Evolutionary conservation across 139 green algal genomes (phyloP), one percentile per base, ranked within the genome.

Genomic region (Coelastrella sp.): DNA sequence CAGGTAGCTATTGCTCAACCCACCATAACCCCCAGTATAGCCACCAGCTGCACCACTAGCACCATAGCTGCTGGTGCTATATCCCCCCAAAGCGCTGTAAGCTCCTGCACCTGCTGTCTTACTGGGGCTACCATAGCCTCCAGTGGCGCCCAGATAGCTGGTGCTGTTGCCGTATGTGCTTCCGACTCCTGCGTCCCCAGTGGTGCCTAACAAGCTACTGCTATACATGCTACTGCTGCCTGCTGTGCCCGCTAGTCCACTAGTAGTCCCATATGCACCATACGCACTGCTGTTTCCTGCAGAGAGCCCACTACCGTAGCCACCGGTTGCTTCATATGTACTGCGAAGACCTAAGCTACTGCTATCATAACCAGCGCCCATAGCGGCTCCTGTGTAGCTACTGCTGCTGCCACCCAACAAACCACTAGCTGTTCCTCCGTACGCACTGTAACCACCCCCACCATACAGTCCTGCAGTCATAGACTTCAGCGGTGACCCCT

Each of bases 261-360:
- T 32, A 64, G 64, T 87, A 64, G 56, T 54, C 5, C 32, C 82
- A 61, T 64, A 79, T 22, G 56, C 56, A 68, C 78, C 59, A 61
- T 84, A 84, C 5, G 78, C 5, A 16, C 76, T 83, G 56, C 79
- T 73, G 57, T 19, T 85, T 56, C 80, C 60, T 22, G 22, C 60
- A 10, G 60, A 56, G 6, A 76, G 68, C 68, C 14, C 68, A 32
- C 16, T 32, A n/a, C 68, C 17, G 5, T 23, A 61, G 3, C 22
- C 59, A 10, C 80, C 80, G 23, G 59, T 59, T 64, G 17, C 76
- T 64, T 8, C 71, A 77, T 32, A 22, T 3, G 32, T 10, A 59
- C 80, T 58, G 80, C 80, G 58, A 58, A 60, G 22, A 60, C 59
- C 80, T 22, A 68, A 19, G 79, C 79, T 66, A 59, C 74, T 80